Base-by-base conservation (phyloP, 495 filamentous ascomycete genomes). In the Podospora bellae-mahoneyi region DNA sequence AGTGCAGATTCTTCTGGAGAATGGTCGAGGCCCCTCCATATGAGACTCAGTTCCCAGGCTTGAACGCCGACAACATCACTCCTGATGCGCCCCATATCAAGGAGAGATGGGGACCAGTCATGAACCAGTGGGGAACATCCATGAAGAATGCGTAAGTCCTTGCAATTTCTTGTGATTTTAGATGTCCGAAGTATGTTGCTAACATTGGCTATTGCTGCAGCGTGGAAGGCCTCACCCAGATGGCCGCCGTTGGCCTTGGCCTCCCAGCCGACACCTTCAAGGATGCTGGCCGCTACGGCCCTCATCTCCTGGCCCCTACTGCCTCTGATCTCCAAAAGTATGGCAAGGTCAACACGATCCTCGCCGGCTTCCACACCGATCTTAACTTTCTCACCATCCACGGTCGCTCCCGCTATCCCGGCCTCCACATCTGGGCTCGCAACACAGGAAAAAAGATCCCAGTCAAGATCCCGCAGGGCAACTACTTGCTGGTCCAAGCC, bases 341-440 rank as follows among this genome's bases (percentile, higher is more conserved):
- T 74, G 78, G 80, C 44, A n/a, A 69, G 10, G 78, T 78, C 60
- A 77, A 83, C 75, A 84, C 82, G 53, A 84, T 84, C 75, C 76
- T 84, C 9, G 83, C 83, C 9, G 83, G 83, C 28, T 84, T 84
- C 75, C 83, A 84, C 72, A 83, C 82, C 13, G 83, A 84, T 69
- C 80, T 84, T 39, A 84, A 84, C 75, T 84, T 84, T 78, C 76
- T 84, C 18, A 84, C 83, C 69, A 84, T 84, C 75, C 83, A 84
- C 77, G 83, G 83, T 53, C 83, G 83, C 69, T 84, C 81, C 53
- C 81, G 83, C 54, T 84, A 84, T 63, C 82, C 83, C 3, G 83
- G 83, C 57, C 74, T 84, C 70, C 80, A 84, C 80, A 79, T 84
- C 67, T 84, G 83, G 83, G 83, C 83, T 57, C 80, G 83, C 64